A percentile compares a stretch with the other conserved stretches of the same genome.
These are phyloP conservation scores for Warburgia ugandensis DNA, from an alignment of 164 flowering plant genomes.

Conservation along the genomic window DNA sequence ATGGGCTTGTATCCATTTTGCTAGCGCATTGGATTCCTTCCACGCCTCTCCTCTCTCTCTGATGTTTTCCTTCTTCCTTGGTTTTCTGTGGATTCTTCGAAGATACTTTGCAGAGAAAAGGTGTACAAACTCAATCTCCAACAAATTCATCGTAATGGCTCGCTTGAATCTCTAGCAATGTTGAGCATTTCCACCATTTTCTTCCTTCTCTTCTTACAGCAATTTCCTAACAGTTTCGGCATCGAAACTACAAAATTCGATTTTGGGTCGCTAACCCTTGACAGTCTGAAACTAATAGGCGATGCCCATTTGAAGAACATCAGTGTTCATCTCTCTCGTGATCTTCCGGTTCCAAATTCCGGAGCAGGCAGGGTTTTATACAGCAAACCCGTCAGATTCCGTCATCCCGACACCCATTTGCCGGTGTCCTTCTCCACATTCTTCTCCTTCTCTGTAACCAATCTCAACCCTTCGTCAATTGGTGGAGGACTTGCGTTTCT, in stretches of 20 bases:
- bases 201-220: not conserved
- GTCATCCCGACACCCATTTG: constrained; percentile 17
- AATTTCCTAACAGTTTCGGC: not conserved
- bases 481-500: constrained; percentile 86
- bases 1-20: too few species aligned
- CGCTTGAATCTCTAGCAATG: not conserved
- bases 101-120: not conserved
- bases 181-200: not conserved
- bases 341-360: constrained; percentile 72
- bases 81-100: not conserved
- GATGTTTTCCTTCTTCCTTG: not conserved
- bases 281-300: constrained; percentile 66
- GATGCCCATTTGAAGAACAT: constrained; percentile 76
- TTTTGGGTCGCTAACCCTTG: constrained; percentile 51
- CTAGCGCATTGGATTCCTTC: constrained; percentile 40
- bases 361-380: constrained; percentile 69
- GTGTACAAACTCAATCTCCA: not conserved
- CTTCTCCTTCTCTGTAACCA: constrained; percentile 69
- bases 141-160: not conserved
- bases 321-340: constrained; percentile 59
- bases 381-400: constrained; percentile 52
- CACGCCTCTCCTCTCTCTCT: constrained; percentile 5
- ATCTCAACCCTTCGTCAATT: constrained; percentile 76
- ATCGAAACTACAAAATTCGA: constrained; percentile 44
- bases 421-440: constrained; percentile 61